A percentile compares a stretch with the other conserved stretches of the same genome.
Evolutionary conservation across 192 early-diverging fungal genomes (phyloP).

Genomic region (Fimicolochytrium jonesii): DNA sequence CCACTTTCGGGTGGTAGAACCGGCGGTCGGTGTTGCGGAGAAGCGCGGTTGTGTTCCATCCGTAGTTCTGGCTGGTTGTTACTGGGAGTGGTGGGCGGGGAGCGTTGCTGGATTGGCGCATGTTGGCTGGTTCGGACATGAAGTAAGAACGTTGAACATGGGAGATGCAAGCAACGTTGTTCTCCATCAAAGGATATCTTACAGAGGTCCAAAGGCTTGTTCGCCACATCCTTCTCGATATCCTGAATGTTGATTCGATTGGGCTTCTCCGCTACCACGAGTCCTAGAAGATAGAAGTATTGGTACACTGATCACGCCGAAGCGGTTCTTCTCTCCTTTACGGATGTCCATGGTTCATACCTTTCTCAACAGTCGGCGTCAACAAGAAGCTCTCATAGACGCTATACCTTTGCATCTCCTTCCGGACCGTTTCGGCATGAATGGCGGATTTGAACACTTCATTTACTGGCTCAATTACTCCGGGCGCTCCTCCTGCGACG

Average conservation of each 20-base stretch:
- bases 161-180: no score
- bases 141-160: no score
- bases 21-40: constrained; percentile 27
- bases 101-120: no score
- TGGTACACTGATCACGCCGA: background rate
- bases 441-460: constrained; percentile 32
- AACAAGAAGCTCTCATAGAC: constrained; percentile 35
- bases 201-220: background rate
- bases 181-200: no score
- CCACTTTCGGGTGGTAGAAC: constrained; percentile 34
- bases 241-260: constrained; percentile 8
- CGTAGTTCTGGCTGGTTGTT: constrained; percentile 31
- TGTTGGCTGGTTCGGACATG: no score
- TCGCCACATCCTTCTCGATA: constrained; percentile 3
- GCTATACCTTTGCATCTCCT: constrained; percentile 25
- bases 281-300: no score
- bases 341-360: constrained; percentile 1
- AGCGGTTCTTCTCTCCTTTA: background rate
- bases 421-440: constrained; percentile 34
- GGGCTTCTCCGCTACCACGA: constrained; percentile 32
- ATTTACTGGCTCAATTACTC: background rate
- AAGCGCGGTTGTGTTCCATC: constrained; percentile 36
- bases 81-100: background rate
- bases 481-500: no score
- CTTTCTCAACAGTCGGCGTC: constrained; percentile 29